Evolutionary conservation across 2,329 filamentous ascomycete genomes (phyloP).

Genomic region (Alternaria sp.): DNA sequence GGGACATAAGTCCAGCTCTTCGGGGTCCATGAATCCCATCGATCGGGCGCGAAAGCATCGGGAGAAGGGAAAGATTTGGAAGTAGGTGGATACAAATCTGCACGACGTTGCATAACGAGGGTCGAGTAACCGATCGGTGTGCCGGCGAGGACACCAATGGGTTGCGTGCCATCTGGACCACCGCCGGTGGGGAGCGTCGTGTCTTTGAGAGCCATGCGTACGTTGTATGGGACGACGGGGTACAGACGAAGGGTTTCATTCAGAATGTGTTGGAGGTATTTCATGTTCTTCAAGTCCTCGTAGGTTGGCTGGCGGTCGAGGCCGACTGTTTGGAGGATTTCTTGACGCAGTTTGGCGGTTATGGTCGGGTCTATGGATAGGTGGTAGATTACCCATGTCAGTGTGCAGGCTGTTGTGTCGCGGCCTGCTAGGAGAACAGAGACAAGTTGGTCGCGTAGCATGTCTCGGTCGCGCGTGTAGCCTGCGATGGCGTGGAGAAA

Average conservation of each 20-base stretch:
- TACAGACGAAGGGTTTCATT: slow-evolving; percentile 56
- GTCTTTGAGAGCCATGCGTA: slow-evolving; percentile 57
- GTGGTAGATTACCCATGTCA: slow-evolving; percentile 86
- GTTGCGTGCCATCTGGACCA: slow-evolving; percentile 55
- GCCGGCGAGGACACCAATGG: slow-evolving; percentile 55
- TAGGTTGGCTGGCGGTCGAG: slow-evolving; percentile 70
- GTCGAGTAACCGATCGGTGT: slow-evolving; percentile 59
- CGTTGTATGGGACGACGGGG: slow-evolving; percentile 60
- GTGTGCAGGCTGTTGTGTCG: slow-evolving; percentile 84
- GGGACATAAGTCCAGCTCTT: slow-evolving; percentile 60
- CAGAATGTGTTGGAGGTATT: slow-evolving; percentile 64
- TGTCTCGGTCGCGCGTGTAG: slow-evolving; percentile 73
- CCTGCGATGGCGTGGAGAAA: slow-evolving; percentile 86
- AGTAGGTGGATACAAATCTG: slow-evolving; percentile 57
- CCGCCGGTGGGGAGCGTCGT: slow-evolving; percentile 60
- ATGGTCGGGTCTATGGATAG: slow-evolving; percentile 74
- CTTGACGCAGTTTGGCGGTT: slow-evolving; percentile 72
- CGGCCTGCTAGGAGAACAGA: slow-evolving; percentile 80
- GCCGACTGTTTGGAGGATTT: slow-evolving; percentile 75
- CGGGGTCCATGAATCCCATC: slow-evolving; percentile 60
- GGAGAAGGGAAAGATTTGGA: slow-evolving; percentile 53
- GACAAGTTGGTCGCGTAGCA: slow-evolving; percentile 82
- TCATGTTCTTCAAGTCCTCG: slow-evolving; percentile 84
- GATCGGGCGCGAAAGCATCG: slow-evolving; percentile 56
- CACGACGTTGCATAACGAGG: slow-evolving; percentile 59